A percentile compares a stretch with the other conserved stretches of the same genome.
phyloP scores from a whole-genome alignment of 257 asterid species.

The Fraxinus cuspidata region DNA sequence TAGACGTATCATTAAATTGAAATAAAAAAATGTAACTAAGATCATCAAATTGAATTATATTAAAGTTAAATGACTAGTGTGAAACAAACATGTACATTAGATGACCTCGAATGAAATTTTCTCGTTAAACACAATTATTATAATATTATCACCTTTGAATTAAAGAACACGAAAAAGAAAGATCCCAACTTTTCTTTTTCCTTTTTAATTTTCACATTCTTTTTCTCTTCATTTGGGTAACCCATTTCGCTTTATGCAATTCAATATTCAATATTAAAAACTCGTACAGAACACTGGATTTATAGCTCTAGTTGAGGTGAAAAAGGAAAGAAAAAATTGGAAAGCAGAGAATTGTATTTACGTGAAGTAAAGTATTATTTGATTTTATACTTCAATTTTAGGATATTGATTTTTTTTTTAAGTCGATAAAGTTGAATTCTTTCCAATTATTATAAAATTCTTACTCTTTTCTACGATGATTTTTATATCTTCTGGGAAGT shows the following conservation, averaged over 20 bases:
- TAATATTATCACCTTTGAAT: constrained; percentile 26
- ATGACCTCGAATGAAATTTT: not conserved
- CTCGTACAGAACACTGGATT: constrained; percentile 29
- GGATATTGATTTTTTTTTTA: constrained; percentile 19
- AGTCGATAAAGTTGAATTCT: constrained; percentile 26
- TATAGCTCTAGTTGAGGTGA: constrained; percentile 31
- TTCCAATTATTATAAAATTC: not conserved
- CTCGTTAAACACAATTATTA: not conserved
- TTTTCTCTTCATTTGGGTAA: constrained; percentile 27
- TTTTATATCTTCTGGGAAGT: constrained; percentile 19
- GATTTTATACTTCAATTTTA: not conserved
- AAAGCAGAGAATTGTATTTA: constrained; percentile 20
- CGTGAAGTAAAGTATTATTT: constrained; percentile 15
- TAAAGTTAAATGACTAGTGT: not conserved
- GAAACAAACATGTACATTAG: not conserved
- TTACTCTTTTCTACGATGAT: not conserved
- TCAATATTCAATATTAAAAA: constrained; percentile 17
- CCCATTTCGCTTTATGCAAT: constrained; percentile 26
- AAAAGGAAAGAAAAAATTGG: constrained; percentile 29
- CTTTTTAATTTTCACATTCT: constrained; percentile 17
- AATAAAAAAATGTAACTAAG: not conserved
- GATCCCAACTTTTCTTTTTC: constrained; percentile 28
- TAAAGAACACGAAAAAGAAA: constrained; percentile 28
- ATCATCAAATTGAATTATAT: not conserved
- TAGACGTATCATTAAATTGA: not conserved